Base-by-base conservation (phyloP, 805 yeast species). In the Candida sphagnicola region DNA sequence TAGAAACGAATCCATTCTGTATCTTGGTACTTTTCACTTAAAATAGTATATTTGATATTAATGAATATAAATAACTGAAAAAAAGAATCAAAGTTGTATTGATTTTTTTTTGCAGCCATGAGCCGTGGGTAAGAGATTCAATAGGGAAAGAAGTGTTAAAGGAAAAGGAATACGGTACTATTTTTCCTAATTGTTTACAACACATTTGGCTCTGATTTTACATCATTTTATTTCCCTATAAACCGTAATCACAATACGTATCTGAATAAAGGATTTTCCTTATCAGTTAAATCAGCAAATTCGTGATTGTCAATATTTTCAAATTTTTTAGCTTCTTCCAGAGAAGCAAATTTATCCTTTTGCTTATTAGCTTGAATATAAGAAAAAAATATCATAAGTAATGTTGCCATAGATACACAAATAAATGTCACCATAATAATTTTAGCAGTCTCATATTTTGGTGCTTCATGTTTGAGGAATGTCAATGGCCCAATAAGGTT, bases 281-380 rank as follows among this genome's bases (percentile, higher is more conserved):
- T 60, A 48, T 75, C 80, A 3, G 82, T 77, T 53, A 73, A 55
- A 46, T 77, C 82, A 17, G 71, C 68, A 46, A 70, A 72, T 48
- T 74, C 78, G 35, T 63, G 54, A 34, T 72, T 57, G 35, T 70
- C 70, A 16, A 57, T 50, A 25, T 40, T 43, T 47, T 62, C 44
- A 45, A 51, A 47, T 49, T 60, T 53, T 6, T 26, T 45, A 6
- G 28, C 34, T 11, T 25, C 42, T 13, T 37, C 39, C n/a, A n/a
- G n/a, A 16, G 34, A 36, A 15, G 18, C 35, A n/a, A 14, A 18
- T 33, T 38, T 48, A 33, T 67, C 74, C 43, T 70, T 61, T 29
- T 51, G 52, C 34, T 54, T 62, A 51, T 75, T 75, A 39, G 64
- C 69, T 15, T 35, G 40, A 32, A 32, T 37, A 45, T 65, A 64